Evolutionary conservation across 129 eudicot species (phyloP), one percentile per base, ranked within the genome.

Genomic region (Silybum marianum): DNA sequence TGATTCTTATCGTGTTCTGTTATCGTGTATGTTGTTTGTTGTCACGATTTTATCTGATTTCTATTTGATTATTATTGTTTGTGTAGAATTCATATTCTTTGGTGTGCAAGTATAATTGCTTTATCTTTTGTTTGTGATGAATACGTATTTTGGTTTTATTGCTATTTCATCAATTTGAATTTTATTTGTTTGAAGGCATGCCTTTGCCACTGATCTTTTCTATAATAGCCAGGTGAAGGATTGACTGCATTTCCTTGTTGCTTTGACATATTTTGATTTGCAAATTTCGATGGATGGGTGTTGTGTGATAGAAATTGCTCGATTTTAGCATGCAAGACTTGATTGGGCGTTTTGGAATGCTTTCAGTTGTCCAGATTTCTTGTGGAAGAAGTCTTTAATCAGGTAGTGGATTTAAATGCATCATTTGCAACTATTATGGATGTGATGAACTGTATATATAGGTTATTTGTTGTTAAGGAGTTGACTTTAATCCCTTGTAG

Each of bases 301-400:
- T 54, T 54, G 32, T 48, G 19, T 75, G 46, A 7, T 75, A 75
- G 63, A 30, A 75, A 18, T 54, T 75, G 79, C 22, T 62, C 6
- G 80, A 54, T 54, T 19, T 30, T 34, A 28, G 71, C 80, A 76
- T 60, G 46, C 54, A 30, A 75, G 13, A n/a, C 10, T 51, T 24
- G 23, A 75, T 30, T 60, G 54, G 71, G 80, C 69, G 38, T 76
- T 76, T 76, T 76, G 32, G 71, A 75, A 4, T 75, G 69, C 25
- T 48, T 24, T 25, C 21, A 14, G 21, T 16, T 51, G 63, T 51
- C 63, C 63, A 51, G 63, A 14, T 51, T 51, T 51, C 63, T 51
- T 51, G 63, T 51, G 63, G 63, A 51, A 38, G 16, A 38, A 44
- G 44, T 42, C 48, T 9, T 26, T 48, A 38, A 26, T 26, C 69